A percentile compares a stretch with the other conserved stretches of the same genome.
Evolutionary conservation across 345 rosid species (phyloP).

Genomic region (Acer negundo): DNA sequence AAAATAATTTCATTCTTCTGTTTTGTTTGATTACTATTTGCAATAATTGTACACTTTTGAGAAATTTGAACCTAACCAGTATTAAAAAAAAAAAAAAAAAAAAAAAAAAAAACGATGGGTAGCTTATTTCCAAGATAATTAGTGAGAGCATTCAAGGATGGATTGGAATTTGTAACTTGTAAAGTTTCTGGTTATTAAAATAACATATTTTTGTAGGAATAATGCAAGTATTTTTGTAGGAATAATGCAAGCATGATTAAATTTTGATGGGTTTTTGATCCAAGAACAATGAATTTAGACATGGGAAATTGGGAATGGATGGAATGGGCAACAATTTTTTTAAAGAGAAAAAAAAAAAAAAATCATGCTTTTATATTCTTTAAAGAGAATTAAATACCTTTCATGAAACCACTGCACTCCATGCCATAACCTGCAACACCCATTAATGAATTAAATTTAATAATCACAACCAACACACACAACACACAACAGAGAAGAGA

Average conservation of each 20-base stretch:
- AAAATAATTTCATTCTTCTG: too few relatives aligned
- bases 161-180: too few relatives aligned
- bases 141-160: background rate
- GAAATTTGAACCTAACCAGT: too few relatives aligned
- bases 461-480: constrained; percentile 12
- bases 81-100: too few relatives aligned
- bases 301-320: too few relatives aligned
- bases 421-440: constrained; percentile 81
- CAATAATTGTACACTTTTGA: background rate
- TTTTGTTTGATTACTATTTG: background rate
- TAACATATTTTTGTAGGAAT: too few relatives aligned
- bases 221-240: background rate
- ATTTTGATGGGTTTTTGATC: background rate
- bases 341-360: background rate
- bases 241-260: background rate
- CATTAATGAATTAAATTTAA: constrained; percentile 39
- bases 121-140: background rate
- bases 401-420: constrained; percentile 97
- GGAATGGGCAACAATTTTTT: background rate
- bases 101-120: background rate
- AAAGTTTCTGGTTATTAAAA: background rate
- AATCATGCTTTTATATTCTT: too few relatives aligned
- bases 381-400: constrained; percentile 56
- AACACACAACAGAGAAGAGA: background rate
- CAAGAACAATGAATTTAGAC: background rate